These are phyloP conservation scores for Fusarium oligoseptatum DNA, from an alignment of 2,329 filamentous ascomycete species.

Conservation along the genomic window DNA sequence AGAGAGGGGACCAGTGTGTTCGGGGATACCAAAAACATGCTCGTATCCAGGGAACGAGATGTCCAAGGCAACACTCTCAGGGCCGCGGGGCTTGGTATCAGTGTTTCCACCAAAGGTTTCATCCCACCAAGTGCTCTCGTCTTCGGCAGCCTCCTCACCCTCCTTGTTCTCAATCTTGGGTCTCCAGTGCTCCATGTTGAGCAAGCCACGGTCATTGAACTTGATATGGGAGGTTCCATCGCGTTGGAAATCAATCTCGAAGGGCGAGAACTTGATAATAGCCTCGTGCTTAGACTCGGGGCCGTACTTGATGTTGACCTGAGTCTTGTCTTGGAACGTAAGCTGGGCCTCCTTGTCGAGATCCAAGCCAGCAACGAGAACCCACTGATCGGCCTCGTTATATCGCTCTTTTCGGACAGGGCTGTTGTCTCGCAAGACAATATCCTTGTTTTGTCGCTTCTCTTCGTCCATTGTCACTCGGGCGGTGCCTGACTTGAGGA, in stretches of 20 bases:
- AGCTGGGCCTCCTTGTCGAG: conserved; percentile 79
- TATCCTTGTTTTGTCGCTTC: conserved; percentile 87
- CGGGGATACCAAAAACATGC: conserved; percentile 93
- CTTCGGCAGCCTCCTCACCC: conserved; percentile 71
- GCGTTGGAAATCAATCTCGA: conserved; percentile 87
- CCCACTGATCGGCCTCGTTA: conserved; percentile 90
- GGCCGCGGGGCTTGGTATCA: conserved; percentile 93
- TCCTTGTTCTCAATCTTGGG: conserved; percentile 79
- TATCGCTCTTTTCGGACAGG: conserved; percentile 91
- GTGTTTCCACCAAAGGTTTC: conserved; percentile 96
- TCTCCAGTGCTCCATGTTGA: conserved; percentile 97
- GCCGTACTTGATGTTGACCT: conserved; percentile 85
- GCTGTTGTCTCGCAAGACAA: conserved; percentile 88
- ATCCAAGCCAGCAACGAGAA: conserved; percentile 84
- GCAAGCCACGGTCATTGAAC: conserved; percentile 87
- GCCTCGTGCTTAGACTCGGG: conserved; percentile 82
- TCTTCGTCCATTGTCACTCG: conserved; percentile 93
- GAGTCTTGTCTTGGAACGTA: conserved; percentile 72
- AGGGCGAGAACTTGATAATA: conserved; percentile 85
- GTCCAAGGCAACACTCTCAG: conserved; percentile 91
- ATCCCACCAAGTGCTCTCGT: conserved; percentile 98
- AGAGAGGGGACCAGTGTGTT: conserved; percentile 89
- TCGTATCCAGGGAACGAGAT: conserved; percentile 93
- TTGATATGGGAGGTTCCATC: conserved; percentile 86
- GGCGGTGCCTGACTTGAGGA: conserved; percentile 89